phyloP scores from a whole-genome alignment of 768 basidiomycete species.

The Leccinum uliginosum region DNA sequence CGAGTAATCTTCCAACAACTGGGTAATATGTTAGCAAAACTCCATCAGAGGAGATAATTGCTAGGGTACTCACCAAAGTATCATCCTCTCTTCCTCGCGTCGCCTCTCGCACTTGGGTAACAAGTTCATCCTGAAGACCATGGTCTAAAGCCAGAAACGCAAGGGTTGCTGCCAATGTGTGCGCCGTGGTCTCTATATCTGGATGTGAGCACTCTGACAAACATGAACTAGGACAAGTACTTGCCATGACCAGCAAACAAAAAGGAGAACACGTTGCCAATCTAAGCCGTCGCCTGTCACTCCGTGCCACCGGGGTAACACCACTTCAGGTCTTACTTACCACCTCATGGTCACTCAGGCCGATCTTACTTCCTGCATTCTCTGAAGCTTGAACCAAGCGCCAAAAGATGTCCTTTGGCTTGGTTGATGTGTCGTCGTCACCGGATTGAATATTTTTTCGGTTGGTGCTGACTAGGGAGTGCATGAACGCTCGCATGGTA shows the following conservation, averaged over 20 bases:
- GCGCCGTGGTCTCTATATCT: slow-evolving; percentile 31
- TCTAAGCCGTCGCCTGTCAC: slow-evolving; percentile 27
- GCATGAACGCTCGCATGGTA: slow-evolving; percentile 21
- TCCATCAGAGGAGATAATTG: not conserved
- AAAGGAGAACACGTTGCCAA: slow-evolving; percentile 49
- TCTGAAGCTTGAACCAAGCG: slow-evolving; percentile 21
- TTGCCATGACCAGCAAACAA: slow-evolving; percentile 58
- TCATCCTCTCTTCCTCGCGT: slow-evolving; percentile 16
- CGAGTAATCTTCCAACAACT: slow-evolving; percentile 23
- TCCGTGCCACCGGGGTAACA: not conserved
- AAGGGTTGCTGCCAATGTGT: slow-evolving; percentile 30
- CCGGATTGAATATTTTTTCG: slow-evolving; percentile 11
- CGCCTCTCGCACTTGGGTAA: slow-evolving; percentile 27
- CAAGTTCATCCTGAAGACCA: slow-evolving; percentile 30
- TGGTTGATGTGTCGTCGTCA: not conserved
- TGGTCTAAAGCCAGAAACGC: slow-evolving; percentile 29
- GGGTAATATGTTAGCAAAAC: not conserved
- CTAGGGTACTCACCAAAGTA: slow-evolving; percentile 11
- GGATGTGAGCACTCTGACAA: not conserved
- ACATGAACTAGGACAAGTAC: slow-evolving; percentile 1
- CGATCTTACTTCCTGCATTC: slow-evolving; percentile 12
- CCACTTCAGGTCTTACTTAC: not conserved
- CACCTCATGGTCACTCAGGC: slow-evolving; percentile 17
- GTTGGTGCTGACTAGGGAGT: slow-evolving; percentile 5
- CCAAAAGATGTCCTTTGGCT: slow-evolving; percentile 20